These are phyloP conservation scores for Fusarium globosum DNA, from an alignment of 2,329 filamentous ascomycete genomes.

Conservation along the genomic window DNA sequence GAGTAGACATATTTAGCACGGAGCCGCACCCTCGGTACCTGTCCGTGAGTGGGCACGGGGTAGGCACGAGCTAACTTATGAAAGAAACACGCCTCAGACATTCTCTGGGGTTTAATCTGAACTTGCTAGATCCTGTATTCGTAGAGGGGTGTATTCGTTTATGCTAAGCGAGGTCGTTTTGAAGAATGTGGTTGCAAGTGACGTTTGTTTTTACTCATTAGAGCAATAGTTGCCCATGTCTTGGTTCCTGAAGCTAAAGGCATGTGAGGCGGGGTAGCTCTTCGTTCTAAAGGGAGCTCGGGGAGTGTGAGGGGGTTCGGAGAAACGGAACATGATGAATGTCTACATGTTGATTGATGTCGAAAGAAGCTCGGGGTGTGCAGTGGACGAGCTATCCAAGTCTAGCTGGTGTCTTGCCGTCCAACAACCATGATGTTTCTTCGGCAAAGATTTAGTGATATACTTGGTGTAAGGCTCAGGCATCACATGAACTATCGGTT, in stretches of 20 bases:
- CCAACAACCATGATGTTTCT: not conserved
- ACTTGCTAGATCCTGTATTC: slow-evolving; percentile 12
- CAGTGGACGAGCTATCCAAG: slow-evolving; percentile 6
- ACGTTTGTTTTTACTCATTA: slow-evolving; percentile 13
- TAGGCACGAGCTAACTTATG: not conserved
- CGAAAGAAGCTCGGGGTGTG: slow-evolving; percentile 22
- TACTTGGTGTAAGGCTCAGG: not conserved
- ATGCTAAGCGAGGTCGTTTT: not conserved
- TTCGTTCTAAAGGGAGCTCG: slow-evolving; percentile 5
- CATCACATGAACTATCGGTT: not conserved
- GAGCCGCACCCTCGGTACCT: slow-evolving; percentile 42
- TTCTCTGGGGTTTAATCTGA: slow-evolving; percentile 4
- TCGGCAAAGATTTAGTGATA: not conserved
- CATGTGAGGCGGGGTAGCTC: slow-evolving; percentile 33
- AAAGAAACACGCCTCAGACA: slow-evolving; percentile 8
- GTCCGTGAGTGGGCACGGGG: slow-evolving; percentile 36
- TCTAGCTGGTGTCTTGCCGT: not conserved
- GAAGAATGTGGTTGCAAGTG: not conserved
- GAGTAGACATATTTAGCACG: slow-evolving; percentile 28
- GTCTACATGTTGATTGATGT: not conserved
- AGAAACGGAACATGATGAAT: slow-evolving; percentile 25
- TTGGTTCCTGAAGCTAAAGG: slow-evolving; percentile 5
- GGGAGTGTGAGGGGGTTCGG: slow-evolving; percentile 21
- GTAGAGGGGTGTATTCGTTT: slow-evolving; percentile 8
- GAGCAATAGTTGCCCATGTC: slow-evolving; percentile 2